Evolutionary conservation across 495 filamentous ascomycete species (phyloP).

Genomic region (Niebla homalea): DNA sequence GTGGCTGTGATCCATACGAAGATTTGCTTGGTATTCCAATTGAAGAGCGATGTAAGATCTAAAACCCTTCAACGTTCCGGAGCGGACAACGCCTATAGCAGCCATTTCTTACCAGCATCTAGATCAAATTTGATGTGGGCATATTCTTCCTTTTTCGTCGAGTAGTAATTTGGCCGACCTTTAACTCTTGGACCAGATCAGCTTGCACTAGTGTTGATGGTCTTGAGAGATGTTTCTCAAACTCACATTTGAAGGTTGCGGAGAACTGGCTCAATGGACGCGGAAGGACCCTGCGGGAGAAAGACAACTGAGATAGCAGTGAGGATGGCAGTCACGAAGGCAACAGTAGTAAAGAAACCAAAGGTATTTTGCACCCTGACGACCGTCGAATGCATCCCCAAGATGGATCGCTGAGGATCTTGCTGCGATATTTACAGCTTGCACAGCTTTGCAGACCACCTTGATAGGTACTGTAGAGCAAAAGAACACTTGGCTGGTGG

Average conservation of each 20-base stretch:
- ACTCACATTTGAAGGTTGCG: slow-evolving; percentile 80
- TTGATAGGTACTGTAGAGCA: background rate
- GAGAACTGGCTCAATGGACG: slow-evolving; percentile 41
- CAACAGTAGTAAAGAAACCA: slow-evolving; percentile 93
- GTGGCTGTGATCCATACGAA: slow-evolving; percentile 88
- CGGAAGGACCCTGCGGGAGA: slow-evolving; percentile 52
- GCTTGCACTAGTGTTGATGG: background rate
- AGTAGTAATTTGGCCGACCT: slow-evolving; percentile 90
- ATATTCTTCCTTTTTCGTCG: slow-evolving; percentile 82
- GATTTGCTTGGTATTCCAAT: slow-evolving; percentile 99
- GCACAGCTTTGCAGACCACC: background rate
- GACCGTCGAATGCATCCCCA: slow-evolving; percentile 72
- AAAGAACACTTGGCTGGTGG: background rate
- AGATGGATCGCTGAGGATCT: background rate
- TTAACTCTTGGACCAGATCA: slow-evolving; percentile 44
- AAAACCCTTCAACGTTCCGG: background rate
- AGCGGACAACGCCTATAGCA: background rate
- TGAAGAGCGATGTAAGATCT: slow-evolving; percentile 87
- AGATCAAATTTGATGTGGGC: slow-evolving; percentile 88
- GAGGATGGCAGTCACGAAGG: slow-evolving; percentile 62
- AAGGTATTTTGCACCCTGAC: slow-evolving; percentile 85
- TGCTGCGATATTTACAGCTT: background rate
- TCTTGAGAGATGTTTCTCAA: background rate
- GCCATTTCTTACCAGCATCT: slow-evolving; percentile 42
- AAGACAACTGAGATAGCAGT: slow-evolving; percentile 68